Evolutionary conservation across 108 stramenopile genomes (phyloP), one percentile per base, ranked within the genome.

Genomic region (Bacterosira constricta): DNA sequence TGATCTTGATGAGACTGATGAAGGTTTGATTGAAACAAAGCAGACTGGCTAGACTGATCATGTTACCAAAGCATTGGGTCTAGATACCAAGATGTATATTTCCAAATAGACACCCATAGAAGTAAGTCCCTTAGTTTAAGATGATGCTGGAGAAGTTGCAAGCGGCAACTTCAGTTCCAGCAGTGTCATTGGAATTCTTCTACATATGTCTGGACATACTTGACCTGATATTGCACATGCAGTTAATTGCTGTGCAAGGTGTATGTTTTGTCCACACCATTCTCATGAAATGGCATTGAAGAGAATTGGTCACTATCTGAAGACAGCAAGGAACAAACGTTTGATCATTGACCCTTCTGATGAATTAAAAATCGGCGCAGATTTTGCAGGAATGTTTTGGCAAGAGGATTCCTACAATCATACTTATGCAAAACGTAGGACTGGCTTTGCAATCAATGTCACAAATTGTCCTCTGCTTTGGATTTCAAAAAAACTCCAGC

Each of bases 141-240:
- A 83, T 61, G 63, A 64, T 8, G 71, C 80, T 53, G 82, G 78
- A 34, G 36, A 44, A 29, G 63, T 67, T n/a, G 55, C 77, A 53
- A 5, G 42, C 9, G 84, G 73, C 37, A 44, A 15, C 9, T 82
- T 81, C 77, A 57, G 21, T 50, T 79, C 81, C 42, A 18, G 42
- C 0, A 79, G 72, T 44, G 58, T 82, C 39, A 73, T 82, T 44
- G 85, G 85, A 25, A 85, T 85, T 81, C 32, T 81, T 20, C 38
- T 85, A 20, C 78, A 81, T 61, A 27, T 85, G 11, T 66, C 75
- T 20, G 76, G 69, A 30, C 80, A 84, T 36, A 63, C 75, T 20
- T 52, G 83, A 30, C 71, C 72, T 25, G 79, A 84, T 39, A 72
- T 79, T 21, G 69, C 75, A 17, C 77, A 63, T 61, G 74, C 76